Evolutionary conservation across 805 yeast species (phyloP), one percentile per base, ranked within the genome.

Genomic region (Candida loeiensis): DNA sequence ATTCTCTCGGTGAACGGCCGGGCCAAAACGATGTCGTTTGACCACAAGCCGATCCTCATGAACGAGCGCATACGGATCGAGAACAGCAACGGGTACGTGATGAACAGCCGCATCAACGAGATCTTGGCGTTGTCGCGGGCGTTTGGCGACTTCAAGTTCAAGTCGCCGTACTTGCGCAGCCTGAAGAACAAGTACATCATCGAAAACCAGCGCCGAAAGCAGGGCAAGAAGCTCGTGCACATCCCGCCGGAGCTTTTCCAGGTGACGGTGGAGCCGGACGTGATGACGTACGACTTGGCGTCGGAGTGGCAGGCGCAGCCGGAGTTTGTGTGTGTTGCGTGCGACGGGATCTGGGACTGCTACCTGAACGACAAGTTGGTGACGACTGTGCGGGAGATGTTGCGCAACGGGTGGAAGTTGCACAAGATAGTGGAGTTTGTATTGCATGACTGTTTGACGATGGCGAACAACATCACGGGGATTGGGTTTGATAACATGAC

Each of bases 401-500:
- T 84, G 39, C 65, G 76, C 0, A 50, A 74, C 21, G 88, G 85
- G 1, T 69, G 78, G 60, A 73, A 69, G 43, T 58, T 83, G 16
- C 77, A 79, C 31, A 78, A 76, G 33, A 79, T 83, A 16, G 69
- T 76, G 14, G 81, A 79, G 37, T 70, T 72, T 40, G 58, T 84
- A 2, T 59, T 85, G 39, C 85, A 82, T 47, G 79, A 77, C 45
- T 80, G 88, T 41, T 72, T 85, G 37, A 71, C 77, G 5, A 77
- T 79, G 74, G 90, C 91, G 1, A 77, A 82, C 48, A 79, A 82
- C 25, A 70, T 74, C 21, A 85, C 91, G 0, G 93, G 93, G 2
- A 76, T 83, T 18, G 95, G 95, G 1, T 84, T 82, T 50, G 95
- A 85, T 57, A 85, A 85, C 53, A 85, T 85, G 91, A 83, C 90